Conservation (phyloP, 306 rosid genomes). For the Chamaecrista fasciculata region DNA sequence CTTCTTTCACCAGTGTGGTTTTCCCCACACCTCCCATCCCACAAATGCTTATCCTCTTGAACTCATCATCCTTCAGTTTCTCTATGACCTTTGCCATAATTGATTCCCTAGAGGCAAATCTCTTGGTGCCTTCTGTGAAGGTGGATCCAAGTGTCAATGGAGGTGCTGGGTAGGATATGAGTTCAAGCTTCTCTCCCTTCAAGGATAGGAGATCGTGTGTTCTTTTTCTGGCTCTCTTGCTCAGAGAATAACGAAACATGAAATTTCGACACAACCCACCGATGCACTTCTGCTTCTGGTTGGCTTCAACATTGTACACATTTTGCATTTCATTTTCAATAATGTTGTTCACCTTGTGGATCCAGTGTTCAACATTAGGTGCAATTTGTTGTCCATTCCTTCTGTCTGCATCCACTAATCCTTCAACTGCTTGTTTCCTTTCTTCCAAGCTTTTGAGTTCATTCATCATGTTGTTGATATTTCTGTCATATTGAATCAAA, state of each 20-base stretch:
- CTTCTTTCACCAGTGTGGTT: conserved; percentile 23
- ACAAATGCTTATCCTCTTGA: conserved; percentile 14
- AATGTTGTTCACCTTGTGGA: not conserved
- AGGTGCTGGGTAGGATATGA: conserved; percentile 11
- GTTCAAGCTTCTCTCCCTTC: not conserved
- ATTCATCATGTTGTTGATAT: not conserved
- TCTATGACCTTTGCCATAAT: not conserved
- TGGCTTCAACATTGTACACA: not conserved
- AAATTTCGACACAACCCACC: conserved; percentile 14
- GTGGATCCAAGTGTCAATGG: conserved; percentile 5
- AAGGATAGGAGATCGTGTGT: not conserved
- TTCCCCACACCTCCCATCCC: conserved; percentile 41
- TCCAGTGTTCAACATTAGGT: conserved; percentile 15
- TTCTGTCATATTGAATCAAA: not conserved
- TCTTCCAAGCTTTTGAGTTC: not conserved
- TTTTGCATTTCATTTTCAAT: not conserved
- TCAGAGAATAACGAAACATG: not conserved
- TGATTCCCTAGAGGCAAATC: conserved; percentile 10
- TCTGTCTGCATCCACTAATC: conserved; percentile 2
- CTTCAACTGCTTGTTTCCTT: conserved; percentile 5
- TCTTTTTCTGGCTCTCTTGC: conserved; percentile 9
- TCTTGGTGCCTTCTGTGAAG: conserved; percentile 13
- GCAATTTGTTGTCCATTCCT: conserved; percentile 13
- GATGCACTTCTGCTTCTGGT: conserved; percentile 19
- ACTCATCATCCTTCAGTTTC: not conserved